Percentiles rank a stretch among this genome's conserved stretches.
These are phyloP conservation scores for Mycena sp. DNA, from an alignment of 1,284 basidiomycete genomes.

Conservation along the genomic window DNA sequence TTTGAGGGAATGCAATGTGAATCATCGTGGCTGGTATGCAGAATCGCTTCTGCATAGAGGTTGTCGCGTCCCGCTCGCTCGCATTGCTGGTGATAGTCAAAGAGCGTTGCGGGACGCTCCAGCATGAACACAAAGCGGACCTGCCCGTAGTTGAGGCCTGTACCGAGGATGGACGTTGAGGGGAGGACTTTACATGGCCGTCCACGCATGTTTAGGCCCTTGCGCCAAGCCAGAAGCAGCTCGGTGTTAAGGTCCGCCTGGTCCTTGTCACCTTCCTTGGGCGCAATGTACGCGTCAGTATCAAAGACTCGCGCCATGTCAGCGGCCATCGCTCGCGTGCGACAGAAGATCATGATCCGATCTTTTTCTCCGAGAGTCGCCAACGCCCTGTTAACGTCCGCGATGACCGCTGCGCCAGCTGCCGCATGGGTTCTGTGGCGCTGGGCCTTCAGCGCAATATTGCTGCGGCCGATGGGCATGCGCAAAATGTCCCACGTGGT, in stretches of 20 bases:
- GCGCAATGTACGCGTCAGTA: slow-evolving; percentile 1
- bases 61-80: no score
- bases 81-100: no score
- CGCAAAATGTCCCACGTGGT: slow-evolving; percentile 7
- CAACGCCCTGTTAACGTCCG: neutral
- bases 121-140: no score
- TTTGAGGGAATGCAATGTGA: no score
- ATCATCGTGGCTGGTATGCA: no score
- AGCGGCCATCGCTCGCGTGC: neutral
- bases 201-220: neutral
- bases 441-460: neutral
- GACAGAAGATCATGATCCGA: slow-evolving; percentile 13
- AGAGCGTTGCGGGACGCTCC: no score
- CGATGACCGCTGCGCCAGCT: neutral
- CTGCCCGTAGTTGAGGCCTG: no score
- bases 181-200: no score
- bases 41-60: no score
- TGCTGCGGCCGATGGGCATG: slow-evolving; percentile 10
- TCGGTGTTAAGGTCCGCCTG: neutral
- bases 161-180: no score
- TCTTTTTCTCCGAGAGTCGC: neutral
- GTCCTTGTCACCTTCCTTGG: neutral
- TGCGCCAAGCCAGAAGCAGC: neutral
- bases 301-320: neutral
- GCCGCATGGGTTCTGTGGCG: neutral